These are phyloP conservation scores for Chlorella variabilis DNA, from an alignment of 163 green algal species.

Conservation along the genomic window DNA sequence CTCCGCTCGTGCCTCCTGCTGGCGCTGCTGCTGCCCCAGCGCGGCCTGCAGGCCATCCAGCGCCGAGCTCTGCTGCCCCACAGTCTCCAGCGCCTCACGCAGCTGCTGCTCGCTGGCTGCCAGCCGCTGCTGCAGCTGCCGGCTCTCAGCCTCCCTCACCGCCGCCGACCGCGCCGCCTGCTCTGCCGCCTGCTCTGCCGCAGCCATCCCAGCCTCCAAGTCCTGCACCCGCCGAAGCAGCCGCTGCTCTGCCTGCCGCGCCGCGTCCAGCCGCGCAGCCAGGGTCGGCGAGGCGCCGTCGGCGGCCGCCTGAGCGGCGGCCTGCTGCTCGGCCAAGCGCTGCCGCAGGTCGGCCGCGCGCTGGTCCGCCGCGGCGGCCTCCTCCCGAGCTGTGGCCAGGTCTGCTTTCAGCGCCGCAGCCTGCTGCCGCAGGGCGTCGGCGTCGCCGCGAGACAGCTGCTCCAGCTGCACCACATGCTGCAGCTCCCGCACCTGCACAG, in stretches of 20 bases:
- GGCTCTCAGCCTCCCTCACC: neutral
- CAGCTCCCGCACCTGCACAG: conserved; percentile 18
- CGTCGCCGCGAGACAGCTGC: neutral
- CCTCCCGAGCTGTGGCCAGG: neutral
- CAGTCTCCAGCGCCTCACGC: conserved; percentile 6
- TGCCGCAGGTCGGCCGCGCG: neutral
- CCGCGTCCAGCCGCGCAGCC: conserved; percentile 4
- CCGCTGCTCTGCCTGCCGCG: conserved; percentile 20
- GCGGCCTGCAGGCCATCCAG: conserved; percentile 27
- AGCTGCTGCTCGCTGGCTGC: conserved; percentile 10
- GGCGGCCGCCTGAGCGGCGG: neutral
- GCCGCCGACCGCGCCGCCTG: neutral
- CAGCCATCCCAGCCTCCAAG: neutral
- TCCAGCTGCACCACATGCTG: conserved; percentile 27
- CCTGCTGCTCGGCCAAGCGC: conserved; percentile 3
- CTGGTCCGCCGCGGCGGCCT: neutral
- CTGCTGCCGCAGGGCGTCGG: neutral
- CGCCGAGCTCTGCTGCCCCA: conserved; percentile 29
- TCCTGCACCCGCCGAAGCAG: conserved; percentile 28
- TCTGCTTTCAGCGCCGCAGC: neutral
- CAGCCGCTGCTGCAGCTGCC: conserved; percentile 20
- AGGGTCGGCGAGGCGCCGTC: neutral
- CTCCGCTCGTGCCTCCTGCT: neutral
- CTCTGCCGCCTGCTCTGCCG: neutral
- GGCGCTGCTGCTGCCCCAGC: conserved; percentile 4